Base-by-base conservation (phyloP, 108 stramenopile species). In the Cyclotella atomus region DNA sequence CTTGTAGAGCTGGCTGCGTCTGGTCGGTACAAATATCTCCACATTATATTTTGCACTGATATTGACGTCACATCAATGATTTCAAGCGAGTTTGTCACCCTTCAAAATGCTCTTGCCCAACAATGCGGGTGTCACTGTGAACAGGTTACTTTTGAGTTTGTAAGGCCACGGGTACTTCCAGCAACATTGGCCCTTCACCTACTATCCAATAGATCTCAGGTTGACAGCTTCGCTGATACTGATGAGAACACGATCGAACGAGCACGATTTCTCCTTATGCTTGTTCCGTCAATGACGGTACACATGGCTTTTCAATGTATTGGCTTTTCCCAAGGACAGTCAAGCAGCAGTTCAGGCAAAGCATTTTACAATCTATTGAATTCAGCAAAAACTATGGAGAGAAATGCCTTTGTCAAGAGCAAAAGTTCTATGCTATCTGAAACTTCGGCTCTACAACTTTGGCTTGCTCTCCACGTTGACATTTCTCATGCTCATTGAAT, bases 21-120 rank as follows among this genome's bases (percentile, higher is more conserved):
- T 6, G 75, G 83, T 25, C 75, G 87, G 19, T 92, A 87, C 69
- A 38, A 6, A 15, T 30, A 65, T 36, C 56, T 91, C 41, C 55
- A 77, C 32, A 72, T 91, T 5, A 73, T 91, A 34, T 65, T 91
- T 53, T 84, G 82, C 62, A 27, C 70, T 20, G 87, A 88, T 70
- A 55, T 54, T 52, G 66, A 75, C 9, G 32, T 82, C 1, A 73
- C 78, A 25, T 23, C 82, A 19, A 46, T 28, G 16, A 30, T 77
- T 38, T 41, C 71, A 28, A 57, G 56, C 29, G 68, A 77, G 9
- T 65, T 88, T 50, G 36, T 76, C 2, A 76, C 70, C 25, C 64
- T 91, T 21, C 87, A 88, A 67, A 91, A 87, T 59, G 84, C 90
- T 23, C 56, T 80, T 23, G 57, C 84, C 27, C 59, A 59, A 23